These are phyloP conservation scores for Aureobasidium sp. DNA, from an alignment of 2,329 filamentous ascomycete species.

Conservation along the genomic window DNA sequence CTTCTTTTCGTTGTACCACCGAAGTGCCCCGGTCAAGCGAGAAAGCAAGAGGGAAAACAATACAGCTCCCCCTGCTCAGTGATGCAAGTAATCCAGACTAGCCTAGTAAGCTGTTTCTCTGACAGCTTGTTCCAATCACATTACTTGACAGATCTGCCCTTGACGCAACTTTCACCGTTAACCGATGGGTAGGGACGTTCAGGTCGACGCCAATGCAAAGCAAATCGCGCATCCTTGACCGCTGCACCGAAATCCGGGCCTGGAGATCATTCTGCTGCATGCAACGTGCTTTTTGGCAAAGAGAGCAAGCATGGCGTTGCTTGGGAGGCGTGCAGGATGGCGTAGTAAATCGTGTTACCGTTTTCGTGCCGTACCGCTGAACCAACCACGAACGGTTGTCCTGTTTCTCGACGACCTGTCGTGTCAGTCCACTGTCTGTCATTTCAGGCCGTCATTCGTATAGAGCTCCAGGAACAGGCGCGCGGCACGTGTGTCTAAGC, in stretches of 20 bases:
- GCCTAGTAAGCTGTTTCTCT: not conserved
- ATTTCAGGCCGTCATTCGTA: not conserved
- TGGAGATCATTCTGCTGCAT: slow-evolving; percentile 7
- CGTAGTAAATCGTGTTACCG: slow-evolving; percentile 3
- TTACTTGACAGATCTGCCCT: not conserved
- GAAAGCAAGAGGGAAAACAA: not conserved
- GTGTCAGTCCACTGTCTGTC: not conserved
- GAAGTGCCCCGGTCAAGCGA: slow-evolving; percentile 7
- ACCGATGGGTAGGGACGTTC: not conserved
- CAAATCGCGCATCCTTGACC: slow-evolving; percentile 10
- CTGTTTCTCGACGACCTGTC: not conserved
- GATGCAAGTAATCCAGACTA: slow-evolving; percentile 3
- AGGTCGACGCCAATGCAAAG: slow-evolving; percentile 1
- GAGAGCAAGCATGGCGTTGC: slow-evolving; percentile 10
- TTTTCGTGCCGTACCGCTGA: slow-evolving; percentile 1
- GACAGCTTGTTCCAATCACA: slow-evolving; percentile 1
- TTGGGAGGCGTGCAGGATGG: slow-evolving; percentile 1
- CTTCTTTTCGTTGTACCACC: slow-evolving; percentile 1
- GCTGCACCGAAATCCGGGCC: slow-evolving; percentile 3
- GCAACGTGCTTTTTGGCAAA: slow-evolving; percentile 4
- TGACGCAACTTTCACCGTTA: not conserved
- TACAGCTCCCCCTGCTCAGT: not conserved
- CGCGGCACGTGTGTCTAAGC: not conserved
- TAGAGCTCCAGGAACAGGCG: not conserved
- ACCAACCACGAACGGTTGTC: not conserved